phyloP scores from a whole-genome alignment of 106 monocot species.

The Dendrobium huoshanense region DNA sequence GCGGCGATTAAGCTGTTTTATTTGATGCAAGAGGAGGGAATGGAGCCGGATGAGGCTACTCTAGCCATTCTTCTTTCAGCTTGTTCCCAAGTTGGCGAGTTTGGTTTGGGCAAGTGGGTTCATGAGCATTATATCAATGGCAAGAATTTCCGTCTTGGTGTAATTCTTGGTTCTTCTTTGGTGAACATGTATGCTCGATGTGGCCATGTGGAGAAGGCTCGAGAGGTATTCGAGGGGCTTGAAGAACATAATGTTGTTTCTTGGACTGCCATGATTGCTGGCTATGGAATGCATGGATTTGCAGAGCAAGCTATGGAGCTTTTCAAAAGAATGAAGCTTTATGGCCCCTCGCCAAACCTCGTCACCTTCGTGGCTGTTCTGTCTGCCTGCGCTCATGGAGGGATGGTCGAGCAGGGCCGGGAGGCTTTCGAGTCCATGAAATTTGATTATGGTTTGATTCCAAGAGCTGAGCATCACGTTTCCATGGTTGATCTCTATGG shows the following conservation, averaged over 20 bases:
- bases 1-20: conserved; percentile 29
- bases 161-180: conserved; percentile 32
- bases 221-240: conserved; percentile 41
- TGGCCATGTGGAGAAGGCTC: conserved; percentile 28
- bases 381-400: conserved; percentile 55
- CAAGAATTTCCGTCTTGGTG: conserved; percentile 17
- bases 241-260: conserved; percentile 34
- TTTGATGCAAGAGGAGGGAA: conserved; percentile 15
- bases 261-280: conserved; percentile 58
- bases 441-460: conserved; percentile 29
- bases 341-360: conserved; percentile 28
- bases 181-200: conserved; percentile 56
- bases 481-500: conserved; percentile 63
- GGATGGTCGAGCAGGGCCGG: conserved; percentile 34
- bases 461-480: conserved; percentile 45
- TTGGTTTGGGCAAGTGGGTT: conserved; percentile 33
- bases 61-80: conserved; percentile 41
- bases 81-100: conserved; percentile 36
- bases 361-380: conserved; percentile 53
- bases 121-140: conserved; percentile 16
- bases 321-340: conserved; percentile 29
- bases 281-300: conserved; percentile 51
- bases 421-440: conserved; percentile 37
- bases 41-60: conserved; percentile 40
- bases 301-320: conserved; percentile 32